Evolutionary conservation across 192 early-diverging fungal genomes (phyloP).

Genomic region (Backusella parvicylindrica): DNA sequence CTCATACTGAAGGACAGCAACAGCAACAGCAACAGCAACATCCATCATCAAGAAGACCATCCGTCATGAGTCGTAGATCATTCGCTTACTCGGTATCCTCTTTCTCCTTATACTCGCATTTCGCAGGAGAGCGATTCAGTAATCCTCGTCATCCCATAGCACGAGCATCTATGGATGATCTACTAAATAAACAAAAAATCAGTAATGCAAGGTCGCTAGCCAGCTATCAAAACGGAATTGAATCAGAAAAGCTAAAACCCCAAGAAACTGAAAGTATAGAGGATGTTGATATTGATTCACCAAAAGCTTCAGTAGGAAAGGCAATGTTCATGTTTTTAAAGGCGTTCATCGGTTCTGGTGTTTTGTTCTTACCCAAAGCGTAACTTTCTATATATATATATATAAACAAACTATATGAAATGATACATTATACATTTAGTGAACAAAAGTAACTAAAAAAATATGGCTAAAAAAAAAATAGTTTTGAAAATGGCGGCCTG

Average conservation of each 20-base stretch:
- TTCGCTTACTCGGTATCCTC: constrained; percentile 24
- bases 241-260: not conserved
- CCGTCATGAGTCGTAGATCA: not conserved
- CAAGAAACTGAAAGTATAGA: not conserved
- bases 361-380: constrained; percentile 53
- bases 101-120: constrained; percentile 25
- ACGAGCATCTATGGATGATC: not conserved
- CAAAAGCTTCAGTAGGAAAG: constrained; percentile 47
- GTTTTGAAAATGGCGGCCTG: constrained; percentile 59
- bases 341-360: constrained; percentile 58
- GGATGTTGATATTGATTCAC: not conserved
- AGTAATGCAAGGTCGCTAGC: not conserved
- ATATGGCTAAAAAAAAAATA: constrained; percentile 29
- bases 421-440: not conserved
- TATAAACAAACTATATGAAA: not conserved
- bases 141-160: not conserved
- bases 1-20: not conserved
- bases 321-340: constrained; percentile 61
- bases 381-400: constrained; percentile 3
- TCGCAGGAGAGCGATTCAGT: constrained; percentile 24
- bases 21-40: not conserved
- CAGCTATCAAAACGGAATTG: not conserved
- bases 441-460: not conserved
- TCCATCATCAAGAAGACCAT: not conserved
- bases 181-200: not conserved